Evolutionary conservation across 2,329 filamentous ascomycete genomes (phyloP), one percentile per base, ranked within the genome.

Genomic region (Diaporthe vexans): DNA sequence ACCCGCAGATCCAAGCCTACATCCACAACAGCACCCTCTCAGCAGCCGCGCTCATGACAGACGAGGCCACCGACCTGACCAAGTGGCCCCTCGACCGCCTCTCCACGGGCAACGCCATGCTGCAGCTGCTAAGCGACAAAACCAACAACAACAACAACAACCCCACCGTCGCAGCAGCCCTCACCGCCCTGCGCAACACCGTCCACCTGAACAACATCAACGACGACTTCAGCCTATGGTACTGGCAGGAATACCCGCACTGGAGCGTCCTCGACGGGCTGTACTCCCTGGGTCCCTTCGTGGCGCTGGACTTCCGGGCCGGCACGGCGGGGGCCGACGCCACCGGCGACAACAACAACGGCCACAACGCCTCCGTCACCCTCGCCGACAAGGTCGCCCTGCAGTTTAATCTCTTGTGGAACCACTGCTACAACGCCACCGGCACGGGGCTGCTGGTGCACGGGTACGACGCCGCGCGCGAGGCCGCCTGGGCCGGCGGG

Each of bases 251-350:
- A 35, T 88, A 88, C 74, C 86, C 85, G 1, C 80, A 87, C 71
- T 86, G 86, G 83, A 85, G 84, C 76, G 88, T 88, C 65, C 81
- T 88, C 0, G 87, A 89, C 74, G 87, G 87, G 65, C 88, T 87
- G 76, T 85, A 82, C 77, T 84, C 84, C 81, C 81, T 82, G 13
- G 81, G 81, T 58, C 79, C 79, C 37, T 83, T 82, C 76, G 82
- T 81, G 72, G 80, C 81, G 4, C 77, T 77, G 73, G 83, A 80
- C 79, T 82, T 79, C 72, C 80, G 79, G 72, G 63, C 75, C 43
- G 48, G n/a, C 48, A 26, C n/a, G 10, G n/a, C 48, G 4, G 48
- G n/a, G 2, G 19, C 19, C 4, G 43, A 43, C 40, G 6, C 40
- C 40, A 17, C 15, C 40, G 3, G 7, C 37, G 15, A 1, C 37